A percentile compares a stretch with the other conserved stretches of the same genome.
phyloP scores from a whole-genome alignment of 768 basidiomycete genomes.

The Phylloporus rhodoxanthus region DNA sequence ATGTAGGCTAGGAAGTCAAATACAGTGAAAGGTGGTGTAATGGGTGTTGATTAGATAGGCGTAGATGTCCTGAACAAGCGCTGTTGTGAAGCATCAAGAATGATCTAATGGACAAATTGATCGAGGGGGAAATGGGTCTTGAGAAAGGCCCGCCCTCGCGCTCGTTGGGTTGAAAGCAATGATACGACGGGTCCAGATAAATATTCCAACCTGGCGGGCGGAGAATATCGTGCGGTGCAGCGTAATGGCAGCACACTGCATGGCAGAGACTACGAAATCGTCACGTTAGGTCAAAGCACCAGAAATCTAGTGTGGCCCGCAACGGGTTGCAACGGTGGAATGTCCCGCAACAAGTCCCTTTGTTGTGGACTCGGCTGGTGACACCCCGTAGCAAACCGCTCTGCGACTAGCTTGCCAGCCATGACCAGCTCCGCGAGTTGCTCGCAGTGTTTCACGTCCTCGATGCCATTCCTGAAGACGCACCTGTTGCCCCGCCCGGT shows the following conservation, averaged over 20 bases:
- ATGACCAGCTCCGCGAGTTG: slow-evolving; percentile 46
- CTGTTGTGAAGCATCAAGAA: too few species aligned
- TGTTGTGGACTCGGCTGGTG: background rate
- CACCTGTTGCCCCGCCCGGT: slow-evolving; percentile 38
- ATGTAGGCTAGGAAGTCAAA: too few species aligned
- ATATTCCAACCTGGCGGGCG: background rate
- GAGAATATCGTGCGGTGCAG: background rate
- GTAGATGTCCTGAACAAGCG: too few species aligned
- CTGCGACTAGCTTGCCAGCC: slow-evolving; percentile 47
- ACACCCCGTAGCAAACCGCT: too few species aligned
- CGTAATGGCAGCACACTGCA: too few species aligned
- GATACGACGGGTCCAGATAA: slow-evolving; percentile 2
- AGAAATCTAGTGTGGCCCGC: slow-evolving; percentile 11
- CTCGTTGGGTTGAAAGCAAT: slow-evolving; percentile 3
- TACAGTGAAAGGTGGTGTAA: too few species aligned
- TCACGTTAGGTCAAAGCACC: slow-evolving; percentile 1
- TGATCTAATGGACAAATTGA: background rate
- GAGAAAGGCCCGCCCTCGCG: background rate
- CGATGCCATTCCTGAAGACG: slow-evolving; percentile 41
- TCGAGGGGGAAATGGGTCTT: background rate
- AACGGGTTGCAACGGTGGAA: slow-evolving; percentile 15
- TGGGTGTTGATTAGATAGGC: too few species aligned
- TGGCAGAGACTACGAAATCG: slow-evolving; percentile 1
- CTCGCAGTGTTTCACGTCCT: slow-evolving; percentile 45
- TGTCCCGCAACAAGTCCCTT: slow-evolving; percentile 1